Base-by-base conservation (phyloP, 805 yeast genomes). In the Yamadazyma endophytica region DNA sequence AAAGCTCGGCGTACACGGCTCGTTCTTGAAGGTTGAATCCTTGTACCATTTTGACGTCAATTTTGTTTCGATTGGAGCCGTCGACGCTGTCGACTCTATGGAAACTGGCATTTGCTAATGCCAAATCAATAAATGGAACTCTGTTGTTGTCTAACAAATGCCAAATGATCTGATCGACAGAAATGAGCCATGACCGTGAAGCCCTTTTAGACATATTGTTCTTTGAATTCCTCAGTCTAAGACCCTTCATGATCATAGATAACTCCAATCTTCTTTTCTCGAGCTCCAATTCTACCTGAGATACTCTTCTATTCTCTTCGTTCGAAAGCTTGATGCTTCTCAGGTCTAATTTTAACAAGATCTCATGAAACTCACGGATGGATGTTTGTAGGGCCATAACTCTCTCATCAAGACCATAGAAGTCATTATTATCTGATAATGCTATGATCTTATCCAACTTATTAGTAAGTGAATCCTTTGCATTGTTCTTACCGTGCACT, bases 101-200 rank as follows among this genome's bases (percentile, higher is more conserved):
- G 54, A 79, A 85, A 17, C 61, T 62, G 2, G 83, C 72, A 19
- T 73, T 68, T 1, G 80, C 79, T 9, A 89, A 49, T 0, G 81
- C 78, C 33, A 87, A 61, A 43, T 82, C 90, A 31, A 86, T 53
- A 44, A 89, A 77, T 8, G 90, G 85, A 11, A 62, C 49, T 15
- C 83, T 59, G 6, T 70, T 55, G 8, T 73, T 75, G 34, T 75
- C 77, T 36, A 87, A 59, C 50, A 89, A 61, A 47, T 83, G 90
- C 54, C 87, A 63, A 24, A 79, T 75, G 24, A 87, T 65, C 37
- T 82, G 81, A 42, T 81, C 88, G 0, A 89, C 77, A 16, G 47
- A 32, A 14, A 61, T 47, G 20, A 39, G 42, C 56, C 58, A 54
- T 15, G 42, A 32, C 13, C 47, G 37, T 6, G 55, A 28, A n/a